phyloP scores from a whole-genome alignment of 228 moss, liverwort and hornwort genomes.

The Sphagnum magellanicum region DNA sequence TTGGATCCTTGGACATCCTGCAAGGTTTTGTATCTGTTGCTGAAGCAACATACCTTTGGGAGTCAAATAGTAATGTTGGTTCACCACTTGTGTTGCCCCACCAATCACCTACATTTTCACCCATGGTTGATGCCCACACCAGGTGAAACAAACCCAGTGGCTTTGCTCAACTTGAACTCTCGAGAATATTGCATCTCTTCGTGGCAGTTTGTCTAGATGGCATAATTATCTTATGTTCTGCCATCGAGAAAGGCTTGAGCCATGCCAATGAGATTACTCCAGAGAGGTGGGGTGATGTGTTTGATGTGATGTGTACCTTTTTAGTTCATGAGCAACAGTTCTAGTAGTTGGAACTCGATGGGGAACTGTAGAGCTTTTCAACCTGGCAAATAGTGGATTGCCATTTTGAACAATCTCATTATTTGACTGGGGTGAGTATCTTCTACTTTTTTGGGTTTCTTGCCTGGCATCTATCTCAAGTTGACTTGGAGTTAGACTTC shows the following conservation, averaged over 20 bases:
- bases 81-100: slow-evolving; percentile 39
- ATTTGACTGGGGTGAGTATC: slow-evolving; percentile 69
- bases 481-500: not conserved
- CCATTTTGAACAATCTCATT: slow-evolving; percentile 79
- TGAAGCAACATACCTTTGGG: slow-evolving; percentile 51
- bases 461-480: not conserved
- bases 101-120: slow-evolving; percentile 30
- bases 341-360: slow-evolving; percentile 80
- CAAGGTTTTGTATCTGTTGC: slow-evolving; percentile 47
- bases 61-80: slow-evolving; percentile 39
- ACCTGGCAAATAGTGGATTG: slow-evolving; percentile 73
- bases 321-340: slow-evolving; percentile 74
- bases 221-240: slow-evolving; percentile 63
- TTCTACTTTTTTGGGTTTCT: not conserved
- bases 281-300: slow-evolving; percentile 76
- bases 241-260: slow-evolving; percentile 62
- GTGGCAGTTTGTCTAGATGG: slow-evolving; percentile 77
- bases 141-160: slow-evolving; percentile 43
- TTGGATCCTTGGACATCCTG: slow-evolving; percentile 53
- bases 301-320: slow-evolving; percentile 80
- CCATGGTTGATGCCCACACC: slow-evolving; percentile 31
- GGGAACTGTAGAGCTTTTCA: slow-evolving; percentile 84
- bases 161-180: slow-evolving; percentile 60
- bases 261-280: slow-evolving; percentile 68
- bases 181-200: slow-evolving; percentile 54